Percentiles rank a stretch among this genome's conserved stretches.
Conservation (phyloP, 371 early-diverging fungal species). For the Mortierella sp. region DNA sequence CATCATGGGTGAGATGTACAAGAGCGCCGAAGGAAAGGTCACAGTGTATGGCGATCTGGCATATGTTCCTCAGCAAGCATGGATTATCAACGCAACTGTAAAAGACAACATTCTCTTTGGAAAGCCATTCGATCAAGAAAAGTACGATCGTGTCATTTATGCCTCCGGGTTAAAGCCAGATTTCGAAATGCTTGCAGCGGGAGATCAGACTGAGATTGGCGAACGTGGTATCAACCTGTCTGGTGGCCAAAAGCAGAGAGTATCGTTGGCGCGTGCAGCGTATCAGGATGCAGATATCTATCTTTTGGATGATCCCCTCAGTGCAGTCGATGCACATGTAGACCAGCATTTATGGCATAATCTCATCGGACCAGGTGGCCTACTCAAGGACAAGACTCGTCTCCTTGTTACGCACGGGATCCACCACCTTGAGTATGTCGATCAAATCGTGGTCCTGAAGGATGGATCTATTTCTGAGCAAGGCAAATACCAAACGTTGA, state of each 20-base stretch:
- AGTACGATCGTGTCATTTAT: slow-evolving; percentile 77
- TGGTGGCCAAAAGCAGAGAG: slow-evolving; percentile 81
- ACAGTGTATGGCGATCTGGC: slow-evolving; percentile 82
- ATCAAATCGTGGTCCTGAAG: slow-evolving; percentile 82
- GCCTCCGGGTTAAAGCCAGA: slow-evolving; percentile 82
- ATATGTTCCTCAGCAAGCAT: slow-evolving; percentile 86
- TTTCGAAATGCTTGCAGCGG: slow-evolving; percentile 77
- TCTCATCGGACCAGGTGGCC: slow-evolving; percentile 84
- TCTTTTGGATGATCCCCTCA: slow-evolving; percentile 70
- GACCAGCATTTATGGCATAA: slow-evolving; percentile 82
- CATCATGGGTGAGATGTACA: slow-evolving; percentile 79
- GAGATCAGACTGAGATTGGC: slow-evolving; percentile 95
- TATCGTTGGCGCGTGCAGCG: slow-evolving; percentile 60
- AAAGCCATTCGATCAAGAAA: slow-evolving; percentile 75
- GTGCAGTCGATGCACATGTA: slow-evolving; percentile 94
- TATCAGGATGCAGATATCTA: slow-evolving; percentile 69
- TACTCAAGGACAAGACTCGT: slow-evolving; percentile 85
- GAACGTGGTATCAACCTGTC: slow-evolving; percentile 92
- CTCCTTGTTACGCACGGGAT: slow-evolving; percentile 86
- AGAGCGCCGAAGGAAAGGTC: slow-evolving; percentile 75
- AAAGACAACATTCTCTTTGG: slow-evolving; percentile 96
- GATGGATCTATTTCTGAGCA: slow-evolving; percentile 81
- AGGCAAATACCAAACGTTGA: slow-evolving; percentile 63
- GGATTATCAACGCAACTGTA: slow-evolving; percentile 84
- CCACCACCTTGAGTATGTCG: slow-evolving; percentile 79